phyloP scores from a whole-genome alignment of 1,284 basidiomycete genomes.

The Trametes polyzona region DNA sequence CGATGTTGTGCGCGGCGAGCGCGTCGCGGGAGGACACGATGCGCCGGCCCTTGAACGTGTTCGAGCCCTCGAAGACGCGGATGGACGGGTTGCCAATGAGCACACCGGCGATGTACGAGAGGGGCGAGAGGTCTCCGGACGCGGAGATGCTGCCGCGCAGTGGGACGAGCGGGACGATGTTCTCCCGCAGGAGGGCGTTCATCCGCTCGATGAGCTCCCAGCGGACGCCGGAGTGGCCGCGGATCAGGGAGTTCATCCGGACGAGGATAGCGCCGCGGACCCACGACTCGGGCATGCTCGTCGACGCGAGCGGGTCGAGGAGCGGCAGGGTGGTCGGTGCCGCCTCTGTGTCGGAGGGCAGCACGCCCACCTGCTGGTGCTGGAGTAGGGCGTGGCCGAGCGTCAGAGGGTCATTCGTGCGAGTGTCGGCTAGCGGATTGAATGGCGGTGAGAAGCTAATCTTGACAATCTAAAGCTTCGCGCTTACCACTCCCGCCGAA shows the following conservation, averaged over 20 bases:
- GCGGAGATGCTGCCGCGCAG: slow-evolving; percentile 84
- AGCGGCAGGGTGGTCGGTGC: slow-evolving; percentile 58
- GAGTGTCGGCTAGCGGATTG: slow-evolving; percentile 57
- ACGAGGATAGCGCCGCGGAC: slow-evolving; percentile 88
- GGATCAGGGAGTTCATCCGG: slow-evolving; percentile 85
- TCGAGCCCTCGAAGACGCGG: slow-evolving; percentile 67
- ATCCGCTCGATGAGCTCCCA: slow-evolving; percentile 83
- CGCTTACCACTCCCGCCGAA: slow-evolving; percentile 75
- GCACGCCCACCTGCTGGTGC: slow-evolving; percentile 76
- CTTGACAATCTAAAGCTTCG: background rate
- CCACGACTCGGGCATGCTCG: slow-evolving; percentile 87
- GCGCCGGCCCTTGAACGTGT: slow-evolving; percentile 52
- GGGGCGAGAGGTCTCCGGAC: slow-evolving; percentile 79
- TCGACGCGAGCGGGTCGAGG: slow-evolving; percentile 65
- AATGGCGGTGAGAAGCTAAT: slow-evolving; percentile 9
- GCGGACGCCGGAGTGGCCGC: slow-evolving; percentile 88
- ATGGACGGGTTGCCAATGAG: slow-evolving; percentile 83
- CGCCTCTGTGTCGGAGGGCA: slow-evolving; percentile 53
- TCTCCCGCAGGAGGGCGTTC: slow-evolving; percentile 70
- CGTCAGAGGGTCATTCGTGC: slow-evolving; percentile 68
- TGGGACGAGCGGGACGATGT: slow-evolving; percentile 85
- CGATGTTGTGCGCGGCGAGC: slow-evolving; percentile 64
- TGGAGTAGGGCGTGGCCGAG: slow-evolving; percentile 81
- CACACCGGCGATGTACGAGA: slow-evolving; percentile 84
- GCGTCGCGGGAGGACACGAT: slow-evolving; percentile 70